Base-by-base conservation (phyloP, 345 rosid genomes). In the Excoecaria cochinchinensis region DNA sequence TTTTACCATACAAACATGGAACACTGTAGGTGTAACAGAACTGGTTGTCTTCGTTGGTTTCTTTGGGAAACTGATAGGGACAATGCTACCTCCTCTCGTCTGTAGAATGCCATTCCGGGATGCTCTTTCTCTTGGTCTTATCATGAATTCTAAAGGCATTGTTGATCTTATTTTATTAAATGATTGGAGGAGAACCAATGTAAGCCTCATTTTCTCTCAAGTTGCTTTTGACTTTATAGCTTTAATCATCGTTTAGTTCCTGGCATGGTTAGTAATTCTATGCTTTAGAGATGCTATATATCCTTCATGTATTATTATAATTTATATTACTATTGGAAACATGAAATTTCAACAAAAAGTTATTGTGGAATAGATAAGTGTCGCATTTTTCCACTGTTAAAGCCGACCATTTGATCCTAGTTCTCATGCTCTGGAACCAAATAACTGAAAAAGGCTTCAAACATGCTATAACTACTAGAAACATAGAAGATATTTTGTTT, bases 91-190 rank as follows among this genome's bases (percentile, higher is more conserved):
- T 7, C 77, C 82, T 7, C 81, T 85, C 1, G 39, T 78, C 38
- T 72, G 74, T 46, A 71, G 82, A 56, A 78, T 82, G 77, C 89
- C 84, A 3, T 48, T 77, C 12, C 67, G 75, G 64, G 89, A 86
- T 42, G 82, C 85, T 22, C 61, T 84, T 55, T 73, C 84, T 21
- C 82, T 86, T 8, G 85, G 79, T 40, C 82, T 86, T 57, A 76
- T 84, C 36, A 79, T 86, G 87, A 79, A 74, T 62, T 70, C 80
- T 40, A 73, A 74, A 71, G 89, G 87, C 58, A 75, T 84, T 42
- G 64, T 84, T 47, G 89, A 86, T 56, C 73, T 85, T 53, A 76
- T 75, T 69, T 12, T 79, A 58, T 47, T 80, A 6, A 69, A 65
- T 52, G 56, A 36, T 16, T 77, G 74, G 79, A 78, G 73, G 71